Conservation (phyloP, 1,284 basidiomycete genomes). For the Tilletia setariae region DNA sequence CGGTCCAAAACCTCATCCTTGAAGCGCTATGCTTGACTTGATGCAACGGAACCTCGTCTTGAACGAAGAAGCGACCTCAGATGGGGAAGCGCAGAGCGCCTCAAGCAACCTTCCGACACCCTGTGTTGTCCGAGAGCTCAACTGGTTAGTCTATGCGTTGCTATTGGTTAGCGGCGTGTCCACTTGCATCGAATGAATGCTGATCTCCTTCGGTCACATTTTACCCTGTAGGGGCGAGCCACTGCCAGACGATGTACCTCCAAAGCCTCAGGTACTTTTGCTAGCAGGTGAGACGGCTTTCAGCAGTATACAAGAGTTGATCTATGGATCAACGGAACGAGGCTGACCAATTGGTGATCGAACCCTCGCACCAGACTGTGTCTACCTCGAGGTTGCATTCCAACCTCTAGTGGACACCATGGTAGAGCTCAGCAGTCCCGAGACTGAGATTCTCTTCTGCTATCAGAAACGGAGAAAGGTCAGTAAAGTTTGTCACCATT, state of each 20-base stretch:
- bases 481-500: slow-evolving; percentile 5
- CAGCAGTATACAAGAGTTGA: neutral
- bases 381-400: slow-evolving; percentile 85
- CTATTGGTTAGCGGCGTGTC: neutral
- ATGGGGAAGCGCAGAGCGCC: slow-evolving; percentile 7
- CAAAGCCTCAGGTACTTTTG: slow-evolving; percentile 61
- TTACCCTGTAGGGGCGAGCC: slow-evolving; percentile 45
- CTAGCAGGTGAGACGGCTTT: slow-evolving; percentile 25
- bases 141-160: slow-evolving; percentile 24
- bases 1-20: too few species aligned
- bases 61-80: slow-evolving; percentile 21
- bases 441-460: slow-evolving; percentile 68
- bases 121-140: slow-evolving; percentile 30
- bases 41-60: slow-evolving; percentile 42
- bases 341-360: neutral
- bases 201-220: neutral
- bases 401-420: slow-evolving; percentile 80
- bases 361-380: slow-evolving; percentile 70
- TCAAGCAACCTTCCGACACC: neutral
- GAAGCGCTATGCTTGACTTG: slow-evolving; percentile 41
- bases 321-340: neutral
- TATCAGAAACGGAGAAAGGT: slow-evolving; percentile 92
- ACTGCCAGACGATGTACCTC: slow-evolving; percentile 50
- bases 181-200: neutral
- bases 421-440: slow-evolving; percentile 61